Percentiles rank a stretch among this genome's conserved stretches.
Evolutionary conservation across 2,329 filamentous ascomycete genomes (phyloP).

Genomic region (Ophiosphaerella herpotricha): DNA sequence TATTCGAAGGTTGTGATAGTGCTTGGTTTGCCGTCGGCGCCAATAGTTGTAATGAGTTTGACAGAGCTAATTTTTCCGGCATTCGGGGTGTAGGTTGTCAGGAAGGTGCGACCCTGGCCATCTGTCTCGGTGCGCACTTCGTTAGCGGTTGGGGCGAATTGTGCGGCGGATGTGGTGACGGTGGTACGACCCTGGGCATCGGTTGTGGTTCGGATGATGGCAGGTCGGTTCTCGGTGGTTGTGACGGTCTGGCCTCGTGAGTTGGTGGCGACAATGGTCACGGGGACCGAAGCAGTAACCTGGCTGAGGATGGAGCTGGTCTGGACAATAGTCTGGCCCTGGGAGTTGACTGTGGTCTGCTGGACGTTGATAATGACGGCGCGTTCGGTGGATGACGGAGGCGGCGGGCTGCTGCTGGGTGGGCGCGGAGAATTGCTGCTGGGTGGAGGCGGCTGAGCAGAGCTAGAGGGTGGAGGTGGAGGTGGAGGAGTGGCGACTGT

Average conservation of each 20-base stretch:
- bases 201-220: slow-evolving; percentile 44
- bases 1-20: slow-evolving; percentile 53
- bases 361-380: slow-evolving; percentile 45
- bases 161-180: slow-evolving; percentile 39
- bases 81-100: slow-evolving; percentile 54
- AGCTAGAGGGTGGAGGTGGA: slow-evolving; percentile 3
- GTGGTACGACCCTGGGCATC: slow-evolving; percentile 47
- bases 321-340: slow-evolving; percentile 41
- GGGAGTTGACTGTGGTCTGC: slow-evolving; percentile 45
- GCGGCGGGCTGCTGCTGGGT: slow-evolving; percentile 6
- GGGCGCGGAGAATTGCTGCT: slow-evolving; percentile 5
- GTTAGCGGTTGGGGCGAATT: slow-evolving; percentile 40
- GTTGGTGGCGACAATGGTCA: slow-evolving; percentile 49
- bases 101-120: slow-evolving; percentile 45
- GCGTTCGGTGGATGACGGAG: slow-evolving; percentile 15
- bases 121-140: slow-evolving; percentile 53
- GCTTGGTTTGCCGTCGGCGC: slow-evolving; percentile 34
- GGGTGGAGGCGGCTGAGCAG: too few species aligned
- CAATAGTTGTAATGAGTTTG: slow-evolving; percentile 44
- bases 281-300: slow-evolving; percentile 45
- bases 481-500: slow-evolving; percentile 15
- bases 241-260: slow-evolving; percentile 42
- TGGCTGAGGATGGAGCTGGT: slow-evolving; percentile 49
- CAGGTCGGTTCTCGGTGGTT: slow-evolving; percentile 45
- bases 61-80: slow-evolving; percentile 49